A percentile compares a stretch with the other conserved stretches of the same genome.
Conservation (phyloP, 192 early-diverging fungal genomes). For the Linnemannia schmuckeri region DNA sequence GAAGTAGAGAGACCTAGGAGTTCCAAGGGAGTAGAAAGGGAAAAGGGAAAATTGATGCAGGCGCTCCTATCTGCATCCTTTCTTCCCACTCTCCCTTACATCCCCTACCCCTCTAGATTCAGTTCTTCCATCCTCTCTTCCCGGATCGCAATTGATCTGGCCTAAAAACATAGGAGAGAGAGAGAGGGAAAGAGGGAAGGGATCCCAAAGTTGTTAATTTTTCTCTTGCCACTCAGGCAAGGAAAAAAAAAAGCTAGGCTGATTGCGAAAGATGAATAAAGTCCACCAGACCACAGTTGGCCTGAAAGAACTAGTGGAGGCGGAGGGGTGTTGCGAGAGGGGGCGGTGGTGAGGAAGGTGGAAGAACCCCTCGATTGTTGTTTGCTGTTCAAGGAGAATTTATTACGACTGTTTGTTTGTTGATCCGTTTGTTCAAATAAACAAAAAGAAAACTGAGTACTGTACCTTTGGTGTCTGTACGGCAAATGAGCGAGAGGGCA, state of each 20-base stretch:
- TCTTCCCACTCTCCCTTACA: background rate
- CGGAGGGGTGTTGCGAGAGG: background rate
- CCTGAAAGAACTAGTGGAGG: background rate
- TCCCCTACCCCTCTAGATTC: background rate
- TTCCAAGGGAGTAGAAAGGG: background rate
- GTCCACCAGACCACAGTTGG: background rate
- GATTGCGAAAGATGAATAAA: background rate
- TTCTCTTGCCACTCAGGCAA: background rate
- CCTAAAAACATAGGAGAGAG: background rate
- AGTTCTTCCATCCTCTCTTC: background rate
- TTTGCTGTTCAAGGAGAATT: background rate
- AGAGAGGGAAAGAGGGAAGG: background rate
- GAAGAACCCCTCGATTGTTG: background rate
- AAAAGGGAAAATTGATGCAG: background rate
- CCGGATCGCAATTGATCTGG: background rate
- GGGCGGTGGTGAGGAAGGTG: background rate
- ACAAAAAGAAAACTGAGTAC: background rate
- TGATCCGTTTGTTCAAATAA: background rate
- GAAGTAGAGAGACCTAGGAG: background rate
- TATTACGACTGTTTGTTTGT: background rate
- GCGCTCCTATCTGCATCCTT: background rate
- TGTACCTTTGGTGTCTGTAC: background rate
- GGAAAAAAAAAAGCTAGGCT: background rate
- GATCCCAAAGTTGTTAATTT: background rate
- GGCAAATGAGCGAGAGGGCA: slow-evolving; percentile 2